Evolutionary conservation across 2,329 filamentous ascomycete species (phyloP).

Genomic region (Sarocladium kiliense): DNA sequence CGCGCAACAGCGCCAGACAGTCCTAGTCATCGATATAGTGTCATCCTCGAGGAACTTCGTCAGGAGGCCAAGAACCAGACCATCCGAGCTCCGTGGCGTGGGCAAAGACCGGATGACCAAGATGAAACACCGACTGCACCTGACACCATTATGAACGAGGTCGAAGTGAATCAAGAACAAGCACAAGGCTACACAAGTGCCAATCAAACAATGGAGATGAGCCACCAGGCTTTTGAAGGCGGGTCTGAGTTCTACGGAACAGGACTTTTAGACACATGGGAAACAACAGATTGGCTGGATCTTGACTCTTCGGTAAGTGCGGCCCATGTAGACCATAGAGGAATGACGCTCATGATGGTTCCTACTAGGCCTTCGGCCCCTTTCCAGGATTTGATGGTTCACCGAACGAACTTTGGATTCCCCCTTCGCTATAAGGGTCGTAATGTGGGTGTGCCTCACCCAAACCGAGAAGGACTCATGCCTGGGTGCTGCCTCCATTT

Average conservation of each 20-base stretch:
- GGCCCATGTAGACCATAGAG: no score
- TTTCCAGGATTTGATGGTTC: conserved; percentile 14
- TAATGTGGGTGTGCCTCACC: no score
- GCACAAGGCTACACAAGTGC: neutral
- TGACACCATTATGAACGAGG: neutral
- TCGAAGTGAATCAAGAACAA: neutral
- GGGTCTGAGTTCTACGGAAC: neutral
- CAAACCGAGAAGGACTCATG: no score
- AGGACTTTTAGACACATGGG: conserved; percentile 19
- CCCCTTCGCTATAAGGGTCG: neutral
- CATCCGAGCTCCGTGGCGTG: conserved; percentile 1
- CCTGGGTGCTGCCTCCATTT: no score
- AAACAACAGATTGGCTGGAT: conserved; percentile 25
- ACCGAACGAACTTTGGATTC: conserved; percentile 13
- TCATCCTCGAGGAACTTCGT: conserved; percentile 47
- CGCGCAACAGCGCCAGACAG: conserved; percentile 31
- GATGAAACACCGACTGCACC: neutral
- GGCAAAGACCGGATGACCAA: neutral
- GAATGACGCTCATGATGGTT: no score
- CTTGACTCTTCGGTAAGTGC: conserved; percentile 23
- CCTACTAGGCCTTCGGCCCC: conserved; percentile 15
- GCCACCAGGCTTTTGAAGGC: neutral
- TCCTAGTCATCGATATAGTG: conserved; percentile 42
- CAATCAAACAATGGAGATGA: neutral
- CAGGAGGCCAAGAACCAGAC: conserved; percentile 11